These are phyloP conservation scores for Straminergon stramineum DNA, from an alignment of 225 moss, liverwort and hornwort species.

Conservation along the genomic window DNA sequence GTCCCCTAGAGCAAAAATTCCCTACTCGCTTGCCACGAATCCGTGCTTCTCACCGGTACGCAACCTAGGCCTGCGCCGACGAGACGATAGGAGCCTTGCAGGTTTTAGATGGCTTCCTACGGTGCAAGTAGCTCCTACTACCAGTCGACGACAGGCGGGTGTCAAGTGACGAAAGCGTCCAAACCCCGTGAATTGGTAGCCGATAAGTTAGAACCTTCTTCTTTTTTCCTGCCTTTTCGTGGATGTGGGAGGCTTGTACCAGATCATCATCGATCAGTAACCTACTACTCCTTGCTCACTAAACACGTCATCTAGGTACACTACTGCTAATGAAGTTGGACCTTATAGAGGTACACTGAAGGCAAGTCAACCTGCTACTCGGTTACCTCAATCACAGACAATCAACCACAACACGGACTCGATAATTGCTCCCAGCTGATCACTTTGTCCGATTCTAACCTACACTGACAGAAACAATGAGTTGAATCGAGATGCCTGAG, in stretches of 20 bases:
- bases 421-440: neutral
- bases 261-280: neutral
- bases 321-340: neutral
- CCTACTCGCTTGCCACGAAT: neutral
- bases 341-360: neutral
- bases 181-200: neutral
- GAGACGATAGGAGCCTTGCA: neutral
- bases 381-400: neutral
- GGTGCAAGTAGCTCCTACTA: neutral
- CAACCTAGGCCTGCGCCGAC: neutral
- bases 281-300: neutral
- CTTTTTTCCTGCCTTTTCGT: neutral
- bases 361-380: neutral
- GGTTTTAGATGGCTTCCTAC: neutral
- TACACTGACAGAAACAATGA: neutral
- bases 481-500: neutral
- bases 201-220: neutral
- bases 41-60: conserved; percentile 10
- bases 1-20: neutral
- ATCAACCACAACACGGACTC: neutral
- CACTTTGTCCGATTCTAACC: neutral
- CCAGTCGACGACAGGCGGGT: neutral
- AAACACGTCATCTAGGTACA: neutral
- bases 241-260: neutral
- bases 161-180: neutral